A percentile compares a stretch with the other conserved stretches of the same genome.
phyloP scores from a whole-genome alignment of 352 stramenopile species.

The Phytophthora sojae region DNA sequence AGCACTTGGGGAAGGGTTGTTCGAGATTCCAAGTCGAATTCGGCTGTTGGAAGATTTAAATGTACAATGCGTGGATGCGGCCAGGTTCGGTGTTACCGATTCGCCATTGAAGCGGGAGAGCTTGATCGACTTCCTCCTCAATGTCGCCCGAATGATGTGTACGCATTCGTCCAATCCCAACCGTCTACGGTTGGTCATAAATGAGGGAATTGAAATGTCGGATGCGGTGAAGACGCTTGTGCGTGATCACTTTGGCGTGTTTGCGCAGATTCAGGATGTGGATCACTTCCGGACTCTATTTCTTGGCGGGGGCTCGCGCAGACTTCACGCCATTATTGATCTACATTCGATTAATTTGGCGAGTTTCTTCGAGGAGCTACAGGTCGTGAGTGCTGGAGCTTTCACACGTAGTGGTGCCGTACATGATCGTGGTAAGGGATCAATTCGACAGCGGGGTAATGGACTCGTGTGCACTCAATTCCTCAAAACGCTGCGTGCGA shows the following conservation, averaged over 20 bases:
- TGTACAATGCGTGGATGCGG: slow-evolving; percentile 54
- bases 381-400: slow-evolving; percentile 11
- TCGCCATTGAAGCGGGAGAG: slow-evolving; percentile 53
- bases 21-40: slow-evolving; percentile 57
- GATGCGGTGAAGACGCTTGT: slow-evolving; percentile 58
- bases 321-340: slow-evolving; percentile 39
- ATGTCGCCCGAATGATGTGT: slow-evolving; percentile 55
- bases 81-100: slow-evolving; percentile 57
- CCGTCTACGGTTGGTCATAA: slow-evolving; percentile 45
- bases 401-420: slow-evolving; percentile 15
- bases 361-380: slow-evolving; percentile 54
- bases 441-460: slow-evolving; percentile 15
- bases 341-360: slow-evolving; percentile 43
- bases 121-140: slow-evolving; percentile 59
- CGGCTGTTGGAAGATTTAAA: slow-evolving; percentile 72
- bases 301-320: slow-evolving; percentile 22
- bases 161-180: slow-evolving; percentile 47
- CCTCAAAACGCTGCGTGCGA: slow-evolving; percentile 33
- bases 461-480: slow-evolving; percentile 45
- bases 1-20: slow-evolving; percentile 39
- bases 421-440: slow-evolving; percentile 16
- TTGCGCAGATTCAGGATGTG: slow-evolving; percentile 70
- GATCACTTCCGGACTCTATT: slow-evolving; percentile 72
- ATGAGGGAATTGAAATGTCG: slow-evolving; percentile 71
- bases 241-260: slow-evolving; percentile 59